Percentiles rank a stretch among this genome's conserved stretches.
Conservation (phyloP, 2,329 filamentous ascomycete genomes). For the Penicillium hordei region DNA sequence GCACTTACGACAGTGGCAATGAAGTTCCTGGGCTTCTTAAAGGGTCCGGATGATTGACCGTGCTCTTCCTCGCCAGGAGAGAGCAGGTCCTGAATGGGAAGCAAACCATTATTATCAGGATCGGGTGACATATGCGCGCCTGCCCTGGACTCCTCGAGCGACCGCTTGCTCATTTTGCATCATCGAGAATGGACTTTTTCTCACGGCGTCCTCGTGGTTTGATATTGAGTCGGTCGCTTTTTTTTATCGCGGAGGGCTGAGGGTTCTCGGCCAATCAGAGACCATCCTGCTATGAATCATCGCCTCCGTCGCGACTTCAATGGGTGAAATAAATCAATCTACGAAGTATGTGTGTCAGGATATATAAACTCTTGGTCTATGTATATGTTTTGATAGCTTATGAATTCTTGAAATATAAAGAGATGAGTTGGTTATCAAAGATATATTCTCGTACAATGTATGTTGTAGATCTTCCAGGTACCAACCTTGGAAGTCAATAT, state of each 20-base stretch:
- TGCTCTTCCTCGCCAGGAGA: constrained; percentile 36
- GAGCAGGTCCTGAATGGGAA: constrained; percentile 38
- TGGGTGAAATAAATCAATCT: not conserved
- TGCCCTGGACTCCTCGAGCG: constrained; percentile 33
- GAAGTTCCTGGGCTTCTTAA: constrained; percentile 41
- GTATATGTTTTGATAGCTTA: not conserved
- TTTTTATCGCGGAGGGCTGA: constrained; percentile 9
- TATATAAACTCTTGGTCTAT: not conserved
- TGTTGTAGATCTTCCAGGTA: not conserved
- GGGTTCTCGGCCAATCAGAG: constrained; percentile 11
- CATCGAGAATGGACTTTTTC: constrained; percentile 14
- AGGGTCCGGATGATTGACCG: constrained; percentile 20
- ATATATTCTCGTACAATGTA: not conserved
- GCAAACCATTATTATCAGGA: constrained; percentile 27
- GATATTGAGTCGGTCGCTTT: constrained; percentile 1
- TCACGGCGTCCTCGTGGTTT: constrained; percentile 1
- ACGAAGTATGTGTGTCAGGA: not conserved
- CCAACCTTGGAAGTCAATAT: not conserved
- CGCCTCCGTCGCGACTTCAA: constrained; percentile 5
- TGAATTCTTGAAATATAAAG: not conserved
- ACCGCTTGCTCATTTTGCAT: constrained; percentile 43
- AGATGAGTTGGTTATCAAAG: not conserved
- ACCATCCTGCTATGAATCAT: constrained; percentile 15
- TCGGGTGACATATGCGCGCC: constrained; percentile 23
- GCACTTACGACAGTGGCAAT: constrained; percentile 40